Evolutionary conservation across 2,329 filamentous ascomycete genomes (phyloP).

Genomic region (Dactylellina cionopaga): DNA sequence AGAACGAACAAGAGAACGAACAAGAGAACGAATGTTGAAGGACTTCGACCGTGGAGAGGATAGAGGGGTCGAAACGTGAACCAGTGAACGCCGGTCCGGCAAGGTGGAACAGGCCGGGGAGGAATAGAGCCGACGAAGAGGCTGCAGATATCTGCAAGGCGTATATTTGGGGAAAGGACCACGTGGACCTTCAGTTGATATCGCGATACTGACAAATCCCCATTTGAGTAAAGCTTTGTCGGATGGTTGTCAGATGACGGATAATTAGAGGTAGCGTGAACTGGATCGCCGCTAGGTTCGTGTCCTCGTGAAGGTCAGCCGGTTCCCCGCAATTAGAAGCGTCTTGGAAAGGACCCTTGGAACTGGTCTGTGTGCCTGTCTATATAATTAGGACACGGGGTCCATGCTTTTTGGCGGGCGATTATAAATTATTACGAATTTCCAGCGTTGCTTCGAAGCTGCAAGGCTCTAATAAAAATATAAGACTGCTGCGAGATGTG

Average conservation of each 20-base stretch:
- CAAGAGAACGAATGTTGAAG: slow-evolving; percentile 1
- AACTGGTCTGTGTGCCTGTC: slow-evolving; percentile 30
- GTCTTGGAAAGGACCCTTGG: slow-evolving; percentile 29
- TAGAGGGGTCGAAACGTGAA: slow-evolving; percentile 34
- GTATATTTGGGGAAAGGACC: slow-evolving; percentile 42
- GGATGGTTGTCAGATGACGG: slow-evolving; percentile 52
- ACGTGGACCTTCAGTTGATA: slow-evolving; percentile 48
- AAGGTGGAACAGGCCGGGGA: slow-evolving; percentile 21
- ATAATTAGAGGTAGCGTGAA: slow-evolving; percentile 43
- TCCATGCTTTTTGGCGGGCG: slow-evolving; percentile 26
- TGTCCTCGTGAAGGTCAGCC: slow-evolving; percentile 52
- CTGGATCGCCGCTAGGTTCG: slow-evolving; percentile 52
- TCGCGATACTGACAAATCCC: slow-evolving; percentile 48
- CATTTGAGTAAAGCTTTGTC: slow-evolving; percentile 51
- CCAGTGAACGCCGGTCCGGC: slow-evolving; percentile 20
- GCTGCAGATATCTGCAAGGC: slow-evolving; percentile 51
- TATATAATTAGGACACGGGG: slow-evolving; percentile 42
- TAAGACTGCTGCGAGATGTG: slow-evolving; percentile 49
- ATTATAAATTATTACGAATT: slow-evolving; percentile 51
- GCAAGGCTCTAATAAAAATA: slow-evolving; percentile 31
- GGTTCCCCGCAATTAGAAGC: slow-evolving; percentile 51
- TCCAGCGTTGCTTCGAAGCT: slow-evolving; percentile 16
- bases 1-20: slow-evolving; percentile 19
- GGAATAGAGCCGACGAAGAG: slow-evolving; percentile 31
- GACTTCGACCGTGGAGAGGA: slow-evolving; percentile 18